phyloP scores from a whole-genome alignment of 805 yeast genomes.

The Grigorovia yakushimaensis region DNA sequence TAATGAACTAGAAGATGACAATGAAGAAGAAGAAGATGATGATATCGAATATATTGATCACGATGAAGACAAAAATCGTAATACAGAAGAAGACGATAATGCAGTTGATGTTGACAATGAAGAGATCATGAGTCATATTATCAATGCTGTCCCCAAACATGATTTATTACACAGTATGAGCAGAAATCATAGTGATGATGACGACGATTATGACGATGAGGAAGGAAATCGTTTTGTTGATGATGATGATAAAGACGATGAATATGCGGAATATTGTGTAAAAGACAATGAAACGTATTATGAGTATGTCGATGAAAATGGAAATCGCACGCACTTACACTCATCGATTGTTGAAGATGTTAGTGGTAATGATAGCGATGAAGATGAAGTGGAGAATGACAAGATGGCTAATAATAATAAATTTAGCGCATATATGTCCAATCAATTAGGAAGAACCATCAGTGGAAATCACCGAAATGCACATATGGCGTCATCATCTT shows the following conservation, averaged over 20 bases:
- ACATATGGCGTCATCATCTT: not conserved
- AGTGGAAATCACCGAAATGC: slow-evolving; percentile 5
- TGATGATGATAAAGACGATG: slow-evolving; percentile 22
- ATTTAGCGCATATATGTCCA: slow-evolving; percentile 24
- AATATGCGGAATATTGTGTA: slow-evolving; percentile 35
- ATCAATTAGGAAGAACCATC: slow-evolving; percentile 15
- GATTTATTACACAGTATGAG: not conserved
- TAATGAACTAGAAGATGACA: slow-evolving; percentile 7
- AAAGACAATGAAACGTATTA: slow-evolving; percentile 25
- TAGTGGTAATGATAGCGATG: slow-evolving; percentile 13
- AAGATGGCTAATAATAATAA: slow-evolving; percentile 12
- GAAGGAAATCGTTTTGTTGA: slow-evolving; percentile 18
- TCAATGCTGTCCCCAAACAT: not conserved
- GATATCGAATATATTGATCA: not conserved
- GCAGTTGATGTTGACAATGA: slow-evolving; percentile 23
- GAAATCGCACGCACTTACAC: slow-evolving; percentile 25
- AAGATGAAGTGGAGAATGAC: slow-evolving; percentile 5
- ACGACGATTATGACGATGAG: slow-evolving; percentile 3
- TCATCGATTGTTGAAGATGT: slow-evolving; percentile 19
- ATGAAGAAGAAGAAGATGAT: slow-evolving; percentile 7
- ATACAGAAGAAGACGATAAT: slow-evolving; percentile 9
- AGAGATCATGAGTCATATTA: not conserved
- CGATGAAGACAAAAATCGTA: slow-evolving; percentile 7
- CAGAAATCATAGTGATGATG: slow-evolving; percentile 4
- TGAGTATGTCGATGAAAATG: slow-evolving; percentile 29